phyloP scores from a whole-genome alignment of 2,329 filamentous ascomycete species.

The Albophoma yamanashiensis region DNA sequence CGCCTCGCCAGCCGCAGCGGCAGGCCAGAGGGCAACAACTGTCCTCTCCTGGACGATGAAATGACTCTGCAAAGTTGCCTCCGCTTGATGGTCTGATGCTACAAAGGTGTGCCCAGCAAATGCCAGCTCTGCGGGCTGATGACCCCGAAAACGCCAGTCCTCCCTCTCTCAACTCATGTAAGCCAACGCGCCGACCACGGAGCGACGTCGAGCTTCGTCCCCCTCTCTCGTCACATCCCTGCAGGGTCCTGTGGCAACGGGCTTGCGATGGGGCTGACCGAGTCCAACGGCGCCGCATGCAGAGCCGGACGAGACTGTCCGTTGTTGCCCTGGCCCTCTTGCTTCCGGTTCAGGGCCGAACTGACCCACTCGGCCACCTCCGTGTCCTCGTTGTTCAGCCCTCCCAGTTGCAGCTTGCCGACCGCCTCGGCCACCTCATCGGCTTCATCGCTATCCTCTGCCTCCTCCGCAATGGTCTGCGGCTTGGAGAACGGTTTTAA shows the following conservation, averaged over 20 bases:
- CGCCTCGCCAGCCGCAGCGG: neutral
- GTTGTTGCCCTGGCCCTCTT: slow-evolving; percentile 38
- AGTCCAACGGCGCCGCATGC: slow-evolving; percentile 77
- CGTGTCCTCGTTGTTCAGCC: slow-evolving; percentile 45
- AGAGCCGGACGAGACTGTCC: slow-evolving; percentile 63
- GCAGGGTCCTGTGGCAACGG: slow-evolving; percentile 12
- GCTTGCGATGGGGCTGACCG: slow-evolving; percentile 45
- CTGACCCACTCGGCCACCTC: slow-evolving; percentile 85
- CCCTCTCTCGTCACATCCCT: neutral
- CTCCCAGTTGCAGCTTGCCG: slow-evolving; percentile 29
- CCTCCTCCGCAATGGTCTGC: slow-evolving; percentile 60
- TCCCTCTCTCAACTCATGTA: too few relatives aligned
- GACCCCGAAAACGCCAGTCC: neutral
- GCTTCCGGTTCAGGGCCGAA: slow-evolving; percentile 48
- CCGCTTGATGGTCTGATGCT: neutral
- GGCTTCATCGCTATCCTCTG: slow-evolving; percentile 48
- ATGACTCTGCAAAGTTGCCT: neutral
- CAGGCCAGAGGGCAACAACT: neutral
- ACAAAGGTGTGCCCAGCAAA: neutral
- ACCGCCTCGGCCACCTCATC: slow-evolving; percentile 32
- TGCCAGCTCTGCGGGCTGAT: slow-evolving; percentile 2
- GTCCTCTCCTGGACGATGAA: neutral
- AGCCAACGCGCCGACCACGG: too few relatives aligned
- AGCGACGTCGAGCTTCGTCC: neutral
- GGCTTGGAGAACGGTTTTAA: slow-evolving; percentile 66